phyloP scores from a whole-genome alignment of 768 basidiomycete species.

The Calocera cornea region DNA sequence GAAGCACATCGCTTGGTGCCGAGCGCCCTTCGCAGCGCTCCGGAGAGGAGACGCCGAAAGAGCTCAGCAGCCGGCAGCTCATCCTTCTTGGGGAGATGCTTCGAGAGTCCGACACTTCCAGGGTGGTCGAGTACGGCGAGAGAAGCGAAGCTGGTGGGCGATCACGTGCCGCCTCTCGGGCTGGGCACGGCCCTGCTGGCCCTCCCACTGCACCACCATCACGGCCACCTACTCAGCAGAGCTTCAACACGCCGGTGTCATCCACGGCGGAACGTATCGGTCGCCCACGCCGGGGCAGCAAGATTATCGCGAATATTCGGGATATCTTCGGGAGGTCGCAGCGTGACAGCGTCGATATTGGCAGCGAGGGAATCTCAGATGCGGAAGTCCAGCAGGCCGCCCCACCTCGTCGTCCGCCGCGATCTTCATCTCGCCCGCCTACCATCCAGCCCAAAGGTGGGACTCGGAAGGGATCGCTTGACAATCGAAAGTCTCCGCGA shows the following conservation, averaged over 20 bases:
- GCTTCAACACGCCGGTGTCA: background rate
- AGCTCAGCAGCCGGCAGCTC: constrained; percentile 2
- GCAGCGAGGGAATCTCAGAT: background rate
- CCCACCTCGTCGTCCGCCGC: background rate
- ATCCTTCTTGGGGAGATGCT: background rate
- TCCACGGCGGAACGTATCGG: background rate
- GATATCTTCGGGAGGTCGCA: background rate
- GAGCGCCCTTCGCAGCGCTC: background rate
- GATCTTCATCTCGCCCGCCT: background rate
- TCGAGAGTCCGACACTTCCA: background rate
- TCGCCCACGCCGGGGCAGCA: background rate
- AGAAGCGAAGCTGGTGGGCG: background rate
- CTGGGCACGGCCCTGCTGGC: background rate
- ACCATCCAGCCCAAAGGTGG: background rate
- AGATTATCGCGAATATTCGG: background rate
- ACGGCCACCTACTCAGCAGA: background rate
- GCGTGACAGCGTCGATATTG: background rate
- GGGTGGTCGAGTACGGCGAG: background rate
- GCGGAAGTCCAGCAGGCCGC: background rate
- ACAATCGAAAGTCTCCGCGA: background rate
- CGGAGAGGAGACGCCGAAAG: background rate
- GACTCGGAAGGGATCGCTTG: background rate
- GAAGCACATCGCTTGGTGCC: background rate
- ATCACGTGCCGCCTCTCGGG: background rate
- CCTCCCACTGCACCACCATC: background rate